Evolutionary conservation across 2,329 filamentous ascomycete species (phyloP), one percentile per base, ranked within the genome.

Genomic region (Ramichloridium luteum): DNA sequence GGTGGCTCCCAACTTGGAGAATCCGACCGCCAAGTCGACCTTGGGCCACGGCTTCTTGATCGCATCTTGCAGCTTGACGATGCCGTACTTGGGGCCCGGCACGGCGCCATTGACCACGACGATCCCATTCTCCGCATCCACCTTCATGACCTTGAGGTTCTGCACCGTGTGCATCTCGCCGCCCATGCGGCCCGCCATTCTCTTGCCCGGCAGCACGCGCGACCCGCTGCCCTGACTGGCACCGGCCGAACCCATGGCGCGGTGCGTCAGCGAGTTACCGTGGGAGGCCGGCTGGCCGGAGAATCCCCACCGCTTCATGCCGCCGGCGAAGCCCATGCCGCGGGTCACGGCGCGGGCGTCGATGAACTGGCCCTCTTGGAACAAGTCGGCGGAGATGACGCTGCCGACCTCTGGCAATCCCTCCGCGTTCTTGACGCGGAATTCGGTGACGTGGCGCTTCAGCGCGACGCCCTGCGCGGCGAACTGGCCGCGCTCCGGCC

Each of bases 131-230:
- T 81, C 78, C 47, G 77, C 71, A 60, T 96, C 85, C 18, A 93
- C 78, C 65, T 84, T 78, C 55, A 98, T 62, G 32, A 98, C 76
- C 60, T 79, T 81, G 47, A 96, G 64, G 60, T 93, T 94, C 68
- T 94, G 86, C 36, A 90, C 70, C 28, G 90, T 98, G 34, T 85
- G 80, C 45, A 74, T 75, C 58, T 93, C 72, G 44, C 80, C 81
- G 42, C 90, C 90, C 90, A 98, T 96, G 37, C 83, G 75, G 34
- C 90, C 90, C 3, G 90, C 75, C 90, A 98, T 98, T 64, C 85
- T 90, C 74, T 98, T 98, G 38, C 90, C 90, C 0, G 90, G 90
- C 53, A 85, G 65, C 14, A 98, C 88, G 60, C 90, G 75, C 41
- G 83, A 92, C 62, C 90, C 90, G 54, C 80, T 77, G 43, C 90